A percentile compares a stretch with the other conserved stretches of the same genome.
Evolutionary conservation across 2,329 filamentous ascomycete species (phyloP).

Genomic region (Coniochaeta prunicola): DNA sequence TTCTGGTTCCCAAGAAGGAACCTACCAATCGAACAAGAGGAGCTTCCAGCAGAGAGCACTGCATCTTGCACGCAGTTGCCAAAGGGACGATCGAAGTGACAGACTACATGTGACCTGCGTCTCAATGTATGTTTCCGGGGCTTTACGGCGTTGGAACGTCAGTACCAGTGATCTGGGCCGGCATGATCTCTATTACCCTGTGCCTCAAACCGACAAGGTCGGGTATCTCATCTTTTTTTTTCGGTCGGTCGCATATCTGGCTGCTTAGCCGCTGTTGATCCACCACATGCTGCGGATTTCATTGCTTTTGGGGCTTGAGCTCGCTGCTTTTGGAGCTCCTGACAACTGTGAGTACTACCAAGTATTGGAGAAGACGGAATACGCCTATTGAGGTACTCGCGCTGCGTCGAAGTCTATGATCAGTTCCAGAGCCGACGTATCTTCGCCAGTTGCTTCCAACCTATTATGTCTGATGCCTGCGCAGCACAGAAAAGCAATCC

Average conservation of each 20-base stretch:
- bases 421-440: neutral
- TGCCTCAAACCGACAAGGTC: neutral
- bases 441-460: neutral
- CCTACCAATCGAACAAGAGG: too few species aligned
- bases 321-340: neutral
- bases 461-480: neutral
- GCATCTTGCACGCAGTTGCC: too few species aligned
- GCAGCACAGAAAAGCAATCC: neutral
- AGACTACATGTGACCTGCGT: neutral
- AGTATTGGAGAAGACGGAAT: too few species aligned
- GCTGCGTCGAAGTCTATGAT: neutral
- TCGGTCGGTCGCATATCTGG: neutral
- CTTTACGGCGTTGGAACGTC: neutral
- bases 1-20: too few species aligned
- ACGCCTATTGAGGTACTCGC: too few species aligned
- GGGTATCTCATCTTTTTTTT: neutral
- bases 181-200: neutral
- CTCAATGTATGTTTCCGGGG: neutral
- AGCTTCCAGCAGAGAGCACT: too few species aligned
- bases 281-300: neutral
- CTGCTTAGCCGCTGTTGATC: neutral
- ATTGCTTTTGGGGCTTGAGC: neutral
- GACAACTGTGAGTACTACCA: too few species aligned
- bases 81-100: neutral
- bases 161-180: neutral